Conservation (phyloP, 805 yeast species). For the Wickerhamiella hasegawae region DNA sequence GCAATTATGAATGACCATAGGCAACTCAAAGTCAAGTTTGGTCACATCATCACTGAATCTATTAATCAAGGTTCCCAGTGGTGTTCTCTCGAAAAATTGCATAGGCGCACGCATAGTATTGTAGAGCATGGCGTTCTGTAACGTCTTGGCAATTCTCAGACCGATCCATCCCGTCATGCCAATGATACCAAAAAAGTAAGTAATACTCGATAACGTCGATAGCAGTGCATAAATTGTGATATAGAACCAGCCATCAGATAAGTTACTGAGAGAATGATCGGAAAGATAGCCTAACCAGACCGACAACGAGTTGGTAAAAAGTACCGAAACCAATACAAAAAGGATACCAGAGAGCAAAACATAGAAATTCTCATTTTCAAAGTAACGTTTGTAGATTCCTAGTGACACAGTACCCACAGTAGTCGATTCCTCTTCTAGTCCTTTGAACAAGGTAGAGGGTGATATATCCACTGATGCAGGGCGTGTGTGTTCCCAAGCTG, state of each 20-base stretch:
- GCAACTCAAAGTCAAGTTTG: conserved; percentile 52
- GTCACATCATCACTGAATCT: conserved; percentile 73
- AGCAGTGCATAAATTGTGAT: conserved; percentile 64
- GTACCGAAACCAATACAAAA: conserved; percentile 31
- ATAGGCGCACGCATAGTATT: conserved; percentile 54
- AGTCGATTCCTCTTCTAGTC: conserved; percentile 18
- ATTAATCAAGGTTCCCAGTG: conserved; percentile 64
- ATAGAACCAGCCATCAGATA: conserved; percentile 28
- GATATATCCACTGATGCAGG: conserved; percentile 4
- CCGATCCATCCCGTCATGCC: conserved; percentile 47
- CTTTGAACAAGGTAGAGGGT: conserved; percentile 8
- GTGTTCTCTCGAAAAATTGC: conserved; percentile 62
- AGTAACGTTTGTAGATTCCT: conserved; percentile 14
- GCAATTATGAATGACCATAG: conserved; percentile 39
- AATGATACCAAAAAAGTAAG: conserved; percentile 15
- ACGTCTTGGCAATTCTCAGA: conserved; percentile 9
- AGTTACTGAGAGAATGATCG: conserved; percentile 9
- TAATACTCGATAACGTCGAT: conserved; percentile 28
- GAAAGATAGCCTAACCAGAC: conserved; percentile 15
- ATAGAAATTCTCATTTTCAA: conserved; percentile 18
- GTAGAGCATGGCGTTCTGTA: conserved; percentile 42
- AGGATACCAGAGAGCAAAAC: conserved; percentile 24
- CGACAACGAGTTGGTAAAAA: conserved; percentile 9
- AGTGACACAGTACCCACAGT: conserved; percentile 11
- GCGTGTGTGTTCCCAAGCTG: conserved; percentile 14